These are phyloP conservation scores for Pyrus pyrifolia DNA, from an alignment of 306 rosid genomes.

Conservation along the genomic window DNA sequence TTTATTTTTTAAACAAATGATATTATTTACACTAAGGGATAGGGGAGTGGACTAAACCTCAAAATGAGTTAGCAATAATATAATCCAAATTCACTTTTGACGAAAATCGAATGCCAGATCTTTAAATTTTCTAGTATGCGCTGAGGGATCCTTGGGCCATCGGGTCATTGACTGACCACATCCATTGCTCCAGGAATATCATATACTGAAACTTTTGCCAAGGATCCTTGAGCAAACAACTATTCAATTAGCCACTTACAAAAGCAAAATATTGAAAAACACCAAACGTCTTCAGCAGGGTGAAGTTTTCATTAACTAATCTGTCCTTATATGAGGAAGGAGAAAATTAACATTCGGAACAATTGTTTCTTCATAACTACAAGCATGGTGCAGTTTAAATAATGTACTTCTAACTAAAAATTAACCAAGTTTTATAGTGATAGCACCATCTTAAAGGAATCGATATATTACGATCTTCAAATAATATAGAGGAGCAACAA, in stretches of 20 bases:
- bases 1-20: too few species aligned
- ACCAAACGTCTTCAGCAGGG: background rate
- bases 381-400: background rate
- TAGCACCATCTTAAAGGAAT: constrained; percentile 2
- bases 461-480: background rate
- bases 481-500: background rate
- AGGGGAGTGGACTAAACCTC: too few species aligned
- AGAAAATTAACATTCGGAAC: background rate
- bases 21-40: too few species aligned
- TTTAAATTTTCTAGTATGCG: background rate
- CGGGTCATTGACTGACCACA: background rate
- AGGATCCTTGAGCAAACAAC: background rate
- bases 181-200: background rate
- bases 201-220: too few species aligned
- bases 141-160: background rate
- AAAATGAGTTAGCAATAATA: too few species aligned
- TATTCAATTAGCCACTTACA: background rate
- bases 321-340: background rate
- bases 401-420: background rate
- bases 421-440: background rate
- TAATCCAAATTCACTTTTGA: too few species aligned
- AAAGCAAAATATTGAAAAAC: background rate
- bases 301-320: background rate
- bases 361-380: constrained; percentile 2
- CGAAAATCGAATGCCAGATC: too few species aligned